Evolutionary conservation across 257 asterid genomes (phyloP), one percentile per base, ranked within the genome.

Genomic region (Lantana camara): DNA sequence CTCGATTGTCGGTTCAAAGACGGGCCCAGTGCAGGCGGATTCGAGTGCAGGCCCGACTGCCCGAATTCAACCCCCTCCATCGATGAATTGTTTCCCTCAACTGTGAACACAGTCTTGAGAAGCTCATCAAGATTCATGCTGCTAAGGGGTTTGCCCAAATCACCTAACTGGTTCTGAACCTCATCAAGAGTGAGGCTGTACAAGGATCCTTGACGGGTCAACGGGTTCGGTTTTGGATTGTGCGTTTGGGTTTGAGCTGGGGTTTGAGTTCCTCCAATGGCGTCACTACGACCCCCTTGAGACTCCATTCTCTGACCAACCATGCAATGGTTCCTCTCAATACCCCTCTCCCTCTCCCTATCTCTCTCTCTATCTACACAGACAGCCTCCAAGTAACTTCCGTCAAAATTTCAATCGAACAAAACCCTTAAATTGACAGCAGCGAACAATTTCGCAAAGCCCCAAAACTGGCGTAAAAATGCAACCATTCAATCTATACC

Each of bases 91-190:
- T 69, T 77, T 32, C 81, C 75, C 75, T 88, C 96, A 34, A 66
- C 91, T 23, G 78, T 77, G 73, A 80, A 82, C 64, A 89, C 87
- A 49, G 82, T 83, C 87, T 82, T 92, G 44, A 92, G 78, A 68
- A 92, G 95, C 74, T 92, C 98, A 71, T 92, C 95, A 68, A 92
- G 86, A 82, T 92, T 92, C 98, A 92, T 92, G 71, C 91, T 86
- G 55, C 76, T 82, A 1, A 92, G 68, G 30, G 97, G 95, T 72
- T 92, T 92, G 46, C 93, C 96, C 69, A 85, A 73, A 83, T 89
- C 91, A 44, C 95, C 92, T 60, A 91, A 86, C 49, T 92, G 96
- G 69, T 56, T 79, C 70, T 87, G 93, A 66, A 92, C 91, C 78
- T 92, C 97, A 76, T 89, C 96, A 46, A 92, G 94, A 66, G 98